phyloP scores from a whole-genome alignment of 768 basidiomycete genomes.

The Psilocybe cyanescens region DNA sequence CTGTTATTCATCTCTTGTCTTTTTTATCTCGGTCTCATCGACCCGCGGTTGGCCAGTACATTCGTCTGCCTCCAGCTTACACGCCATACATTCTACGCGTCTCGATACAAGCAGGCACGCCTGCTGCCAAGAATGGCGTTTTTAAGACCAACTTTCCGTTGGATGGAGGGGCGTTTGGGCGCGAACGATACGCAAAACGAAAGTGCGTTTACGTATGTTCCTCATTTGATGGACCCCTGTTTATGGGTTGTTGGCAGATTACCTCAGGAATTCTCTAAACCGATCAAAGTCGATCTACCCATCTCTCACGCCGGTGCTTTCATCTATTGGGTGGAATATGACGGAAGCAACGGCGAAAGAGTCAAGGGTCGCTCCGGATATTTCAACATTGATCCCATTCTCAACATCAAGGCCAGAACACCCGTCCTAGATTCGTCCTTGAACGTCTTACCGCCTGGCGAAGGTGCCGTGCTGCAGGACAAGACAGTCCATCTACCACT shows the following conservation, averaged over 20 bases:
- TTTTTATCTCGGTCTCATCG: constrained; percentile 8
- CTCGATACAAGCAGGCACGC: constrained; percentile 89
- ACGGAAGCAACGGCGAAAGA: constrained; percentile 63
- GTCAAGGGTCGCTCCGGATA: constrained; percentile 87
- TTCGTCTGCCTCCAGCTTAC: constrained; percentile 92
- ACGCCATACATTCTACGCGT: constrained; percentile 91
- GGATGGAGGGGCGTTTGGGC: constrained; percentile 84
- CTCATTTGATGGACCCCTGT: neutral
- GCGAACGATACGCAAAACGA: constrained; percentile 74
- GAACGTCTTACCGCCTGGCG: constrained; percentile 51
- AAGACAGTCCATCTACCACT: constrained; percentile 74
- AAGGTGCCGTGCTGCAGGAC: constrained; percentile 56
- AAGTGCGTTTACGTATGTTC: constrained; percentile 52
- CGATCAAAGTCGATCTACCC: constrained; percentile 92
- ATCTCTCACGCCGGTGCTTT: constrained; percentile 98
- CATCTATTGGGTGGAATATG: constrained; percentile 94
- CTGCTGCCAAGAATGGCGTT: constrained; percentile 86
- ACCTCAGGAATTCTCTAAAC: constrained; percentile 85
- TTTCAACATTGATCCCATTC: constrained; percentile 94
- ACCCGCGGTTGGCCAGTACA: constrained; percentile 62
- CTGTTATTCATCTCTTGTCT: neutral
- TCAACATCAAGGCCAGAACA: constrained; percentile 74
- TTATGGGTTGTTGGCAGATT: constrained; percentile 49
- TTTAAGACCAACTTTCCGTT: constrained; percentile 98
- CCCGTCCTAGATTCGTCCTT: constrained; percentile 67